These are phyloP conservation scores for Boletus edulis DNA, from an alignment of 768 basidiomycete genomes.

Conservation along the genomic window DNA sequence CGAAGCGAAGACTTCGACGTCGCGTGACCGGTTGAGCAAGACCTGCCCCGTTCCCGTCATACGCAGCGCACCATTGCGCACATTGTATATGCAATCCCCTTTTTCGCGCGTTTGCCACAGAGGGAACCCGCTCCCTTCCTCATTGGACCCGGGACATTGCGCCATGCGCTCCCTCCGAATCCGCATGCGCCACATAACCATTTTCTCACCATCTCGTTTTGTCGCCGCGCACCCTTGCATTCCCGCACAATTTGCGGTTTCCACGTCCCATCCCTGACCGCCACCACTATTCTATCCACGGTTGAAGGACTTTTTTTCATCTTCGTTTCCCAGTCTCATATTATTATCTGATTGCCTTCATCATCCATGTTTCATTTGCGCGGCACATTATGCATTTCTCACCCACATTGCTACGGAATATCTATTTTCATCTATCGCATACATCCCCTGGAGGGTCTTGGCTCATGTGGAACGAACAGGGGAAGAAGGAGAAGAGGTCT, in stretches of 20 bases:
- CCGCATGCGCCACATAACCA: constrained; percentile 18
- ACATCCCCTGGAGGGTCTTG: constrained; percentile 27
- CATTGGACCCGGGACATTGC: constrained; percentile 22
- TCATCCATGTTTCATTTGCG: constrained; percentile 19
- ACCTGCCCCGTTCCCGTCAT: constrained; percentile 5
- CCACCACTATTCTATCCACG: constrained; percentile 1
- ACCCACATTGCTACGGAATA: constrained; percentile 31
- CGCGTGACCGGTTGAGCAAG: constrained; percentile 24
- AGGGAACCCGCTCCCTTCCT: constrained; percentile 21
- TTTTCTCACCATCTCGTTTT: constrained; percentile 15
- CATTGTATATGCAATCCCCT: constrained; percentile 24
- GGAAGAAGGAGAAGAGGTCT: constrained; percentile 11
- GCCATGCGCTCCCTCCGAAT: constrained; percentile 23
- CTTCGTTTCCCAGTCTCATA: constrained; percentile 21
- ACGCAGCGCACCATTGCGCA: constrained; percentile 12
- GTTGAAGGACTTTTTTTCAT: constrained; percentile 8
- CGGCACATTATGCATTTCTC: constrained; percentile 27
- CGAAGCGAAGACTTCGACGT: constrained; percentile 37
- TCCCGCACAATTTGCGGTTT: constrained; percentile 17
- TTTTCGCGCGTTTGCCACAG: constrained; percentile 21
- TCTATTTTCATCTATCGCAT: constrained; percentile 30
- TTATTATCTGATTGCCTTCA: constrained; percentile 28
- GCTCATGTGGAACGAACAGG: constrained; percentile 10
- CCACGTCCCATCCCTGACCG: not conserved
- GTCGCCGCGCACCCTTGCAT: constrained; percentile 18